Conservation (phyloP, 164 flowering plant species). For the Liriodendron chinense region DNA sequence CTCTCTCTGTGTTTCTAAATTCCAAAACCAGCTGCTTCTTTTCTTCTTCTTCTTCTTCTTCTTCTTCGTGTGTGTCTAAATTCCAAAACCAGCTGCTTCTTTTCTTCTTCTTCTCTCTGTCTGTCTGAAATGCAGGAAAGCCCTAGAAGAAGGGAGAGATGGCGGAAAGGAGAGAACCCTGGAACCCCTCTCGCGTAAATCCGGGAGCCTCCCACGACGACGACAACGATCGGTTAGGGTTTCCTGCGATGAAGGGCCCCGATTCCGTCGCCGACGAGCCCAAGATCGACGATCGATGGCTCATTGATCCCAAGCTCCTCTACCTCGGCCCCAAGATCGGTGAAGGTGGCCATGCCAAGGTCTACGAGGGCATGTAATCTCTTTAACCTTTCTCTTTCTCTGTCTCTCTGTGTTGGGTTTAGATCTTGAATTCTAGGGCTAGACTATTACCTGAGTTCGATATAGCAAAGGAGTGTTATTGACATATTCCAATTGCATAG, state of each 20-base stretch:
- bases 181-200: conserved; percentile 1
- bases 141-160: background rate
- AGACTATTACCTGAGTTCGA: background rate
- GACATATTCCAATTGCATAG: background rate
- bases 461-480: background rate
- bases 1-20: background rate
- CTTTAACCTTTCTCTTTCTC: background rate
- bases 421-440: background rate
- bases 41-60: background rate
- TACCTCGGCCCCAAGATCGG: conserved; percentile 10
- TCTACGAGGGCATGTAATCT: conserved; percentile 20
- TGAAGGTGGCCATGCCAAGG: conserved; percentile 18
- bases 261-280: background rate
- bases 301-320: conserved; percentile 12
- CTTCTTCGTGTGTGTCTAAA: background rate
- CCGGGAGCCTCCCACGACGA: background rate
- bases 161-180: conserved; percentile 1
- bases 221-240: conserved; percentile 4
- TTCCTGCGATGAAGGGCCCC: conserved; percentile 1
- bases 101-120: background rate
- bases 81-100: background rate
- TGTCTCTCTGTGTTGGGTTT: background rate
- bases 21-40: background rate
- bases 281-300: conserved; percentile 10
- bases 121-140: conserved; percentile 8